Base-by-base conservation (phyloP, 495 filamentous ascomycete genomes). In the Penicillium angulare region DNA sequence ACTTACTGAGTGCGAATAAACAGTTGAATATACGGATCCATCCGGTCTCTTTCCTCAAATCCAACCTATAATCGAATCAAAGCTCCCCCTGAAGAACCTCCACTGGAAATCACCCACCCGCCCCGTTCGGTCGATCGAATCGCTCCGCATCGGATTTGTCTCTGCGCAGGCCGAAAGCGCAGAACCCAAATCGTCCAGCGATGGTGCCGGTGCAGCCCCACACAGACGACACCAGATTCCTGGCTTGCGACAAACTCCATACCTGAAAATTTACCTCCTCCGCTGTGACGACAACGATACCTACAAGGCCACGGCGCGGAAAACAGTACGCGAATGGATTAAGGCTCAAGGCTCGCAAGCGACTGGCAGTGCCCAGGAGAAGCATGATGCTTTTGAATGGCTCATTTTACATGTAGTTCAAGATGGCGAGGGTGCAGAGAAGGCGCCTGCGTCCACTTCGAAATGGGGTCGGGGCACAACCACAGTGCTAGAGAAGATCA, bases 341-440 rank as follows among this genome's bases (percentile, higher is more conserved):
- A 90, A 90, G 63, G 71, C 79, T 7, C 82, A 95, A 53, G 86
- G 88, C 0, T 59, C 75, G 2, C 62, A 65, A 21, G 18, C 56
- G 5, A 45, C 56, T 10, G 63, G 74, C 7, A 70, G 66, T 13
- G 76, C 79, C 26, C 85, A 85, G 57, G 82, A 96, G 76, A 80
- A 86, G 29, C 93, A 98, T 65, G 95, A 97, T 73, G 95, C 95
- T 3, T 96, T 88, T 61, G 95, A 98, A 63, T 98, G 92, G 92
- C 76, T 98, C 15, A 90, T 98, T 47, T 58, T 98, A 9, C 93
- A 97, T 64, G 85, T 98, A 44, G 84, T 95, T 13, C 79, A 93
- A 39, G 71, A 77, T 17, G 67, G 69, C 10, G 69, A 73, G 15
- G 66, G 56, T 13, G 84, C 88, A 13, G 89, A 90, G 55, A 92